Conservation (phyloP, 2,329 filamentous ascomycete species). For the Septoria linicola region DNA sequence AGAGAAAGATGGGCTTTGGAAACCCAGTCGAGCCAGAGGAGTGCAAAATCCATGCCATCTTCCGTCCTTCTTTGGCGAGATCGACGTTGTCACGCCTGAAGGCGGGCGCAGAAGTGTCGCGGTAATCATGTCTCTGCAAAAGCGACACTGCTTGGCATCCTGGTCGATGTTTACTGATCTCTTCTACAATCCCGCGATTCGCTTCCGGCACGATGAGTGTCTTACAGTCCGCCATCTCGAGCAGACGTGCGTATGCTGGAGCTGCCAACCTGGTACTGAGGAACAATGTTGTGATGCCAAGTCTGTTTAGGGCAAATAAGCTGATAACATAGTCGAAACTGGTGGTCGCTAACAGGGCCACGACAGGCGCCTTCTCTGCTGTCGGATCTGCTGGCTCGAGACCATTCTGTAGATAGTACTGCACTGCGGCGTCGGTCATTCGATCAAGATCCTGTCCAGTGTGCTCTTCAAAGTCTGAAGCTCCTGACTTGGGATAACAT, state of each 20-base stretch:
- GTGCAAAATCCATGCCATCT: conserved; percentile 49
- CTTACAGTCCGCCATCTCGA: conserved; percentile 44
- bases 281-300: conserved; percentile 57
- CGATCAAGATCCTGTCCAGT: conserved; percentile 32
- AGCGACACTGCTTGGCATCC: conserved; percentile 35
- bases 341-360: conserved; percentile 55
- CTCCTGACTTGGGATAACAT: conserved; percentile 32
- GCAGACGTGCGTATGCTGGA: conserved; percentile 51
- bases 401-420: conserved; percentile 30
- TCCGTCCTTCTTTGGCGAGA: conserved; percentile 32
- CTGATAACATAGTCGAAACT: conserved; percentile 57
- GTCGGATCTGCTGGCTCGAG: conserved; percentile 30
- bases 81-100: conserved; percentile 19
- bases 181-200: conserved; percentile 33
- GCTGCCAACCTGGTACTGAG: conserved; percentile 56
- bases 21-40: conserved; percentile 58
- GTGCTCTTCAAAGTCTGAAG: conserved; percentile 36
- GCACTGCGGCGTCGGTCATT: conserved; percentile 32
- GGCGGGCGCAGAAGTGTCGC: conserved; percentile 13
- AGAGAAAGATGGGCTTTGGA: conserved; percentile 62
- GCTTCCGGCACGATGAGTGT: conserved; percentile 32
- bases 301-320: conserved; percentile 53
- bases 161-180: conserved; percentile 34
- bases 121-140: conserved; percentile 30
- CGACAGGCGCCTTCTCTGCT: conserved; percentile 37